Conservation (phyloP, 805 yeast genomes). For the Kodamaea jinghongensis region DNA sequence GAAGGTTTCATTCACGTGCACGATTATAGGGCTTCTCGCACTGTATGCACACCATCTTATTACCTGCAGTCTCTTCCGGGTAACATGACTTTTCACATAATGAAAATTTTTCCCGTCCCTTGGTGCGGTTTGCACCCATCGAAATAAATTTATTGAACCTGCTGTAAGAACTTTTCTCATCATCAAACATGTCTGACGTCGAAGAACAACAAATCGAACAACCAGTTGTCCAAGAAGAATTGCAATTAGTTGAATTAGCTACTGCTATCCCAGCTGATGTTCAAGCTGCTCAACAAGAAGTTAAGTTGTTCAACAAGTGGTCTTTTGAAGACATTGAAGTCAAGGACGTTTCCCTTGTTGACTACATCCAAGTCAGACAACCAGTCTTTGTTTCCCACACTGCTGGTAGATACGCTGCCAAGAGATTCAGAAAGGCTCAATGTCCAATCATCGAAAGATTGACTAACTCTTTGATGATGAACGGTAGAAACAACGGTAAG, state of each 20-base stretch:
- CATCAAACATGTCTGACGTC: constrained; percentile 76
- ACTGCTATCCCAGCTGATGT: constrained; percentile 96
- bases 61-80: not conserved
- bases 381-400: constrained; percentile 99
- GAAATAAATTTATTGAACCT: too few relatives aligned
- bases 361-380: constrained; percentile 96
- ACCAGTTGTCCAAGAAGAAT: constrained; percentile 84
- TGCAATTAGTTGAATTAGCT: constrained; percentile 81
- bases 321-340: constrained; percentile 96
- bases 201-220: constrained; percentile 59
- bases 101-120: not conserved
- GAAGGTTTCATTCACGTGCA: constrained; percentile 7
- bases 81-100: not conserved
- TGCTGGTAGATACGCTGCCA: constrained; percentile 99
- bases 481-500: constrained; percentile 99
- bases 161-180: not conserved
- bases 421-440: constrained; percentile 99
- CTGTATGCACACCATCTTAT: not conserved
- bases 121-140: too few relatives aligned
- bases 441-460: constrained; percentile 99
- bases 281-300: constrained; percentile 92
- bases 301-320: constrained; percentile 99
- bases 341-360: constrained; percentile 96
- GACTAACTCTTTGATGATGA: constrained; percentile 99
- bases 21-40: constrained; percentile 2